Evolutionary conservation across 805 yeast species (phyloP), one percentile per base, ranked within the genome.

Genomic region (Sungouiozyma intestinalis): DNA sequence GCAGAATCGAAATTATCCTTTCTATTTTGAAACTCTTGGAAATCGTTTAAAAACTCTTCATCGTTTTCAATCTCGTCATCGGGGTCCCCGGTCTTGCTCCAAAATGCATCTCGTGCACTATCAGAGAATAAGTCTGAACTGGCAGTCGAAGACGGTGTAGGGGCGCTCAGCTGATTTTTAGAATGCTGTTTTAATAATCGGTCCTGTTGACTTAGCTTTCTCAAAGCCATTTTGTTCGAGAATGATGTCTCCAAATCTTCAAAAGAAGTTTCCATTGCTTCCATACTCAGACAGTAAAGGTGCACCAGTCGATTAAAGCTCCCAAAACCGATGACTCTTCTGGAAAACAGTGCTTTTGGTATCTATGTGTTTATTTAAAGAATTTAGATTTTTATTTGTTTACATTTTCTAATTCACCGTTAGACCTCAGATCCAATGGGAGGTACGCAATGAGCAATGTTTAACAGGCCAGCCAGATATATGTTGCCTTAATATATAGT

Each of bases 191-290:
- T 29, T 31, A 38, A 34, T 41, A 35, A 11, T 18, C 21, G 17
- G 11, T 2, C 2, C 15, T 27, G 16, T 9, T 17, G 4, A 14
- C 31, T 16, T 21, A 33, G 9, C 19, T 29, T 24, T 19, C 24
- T 24, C 11, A 24, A 24, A 24, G 29, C 16, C 14, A 24, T 31
- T 4, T 46, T 44, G 21, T 35, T 39, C 6, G 53, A 44, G 39
- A 55, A 52, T 1, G 62, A 52, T 3, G 59, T 52, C 31, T 58
- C 62, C 31, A 58, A 38, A 40, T 59, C 61, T 40, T 59, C 64
- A 45, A 59, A 59, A 14, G 62, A 57, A 3, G 60, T 52, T 34
- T 59, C 64, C 11, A 11, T 24, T 6, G 11, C 29, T 24, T 24
- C 29, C 29, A 24, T 24, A 6, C 6, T 24, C 29, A 6, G n/a